Base-by-base conservation (phyloP, 106 monocot genomes). In the Amphibolis antarctica region DNA sequence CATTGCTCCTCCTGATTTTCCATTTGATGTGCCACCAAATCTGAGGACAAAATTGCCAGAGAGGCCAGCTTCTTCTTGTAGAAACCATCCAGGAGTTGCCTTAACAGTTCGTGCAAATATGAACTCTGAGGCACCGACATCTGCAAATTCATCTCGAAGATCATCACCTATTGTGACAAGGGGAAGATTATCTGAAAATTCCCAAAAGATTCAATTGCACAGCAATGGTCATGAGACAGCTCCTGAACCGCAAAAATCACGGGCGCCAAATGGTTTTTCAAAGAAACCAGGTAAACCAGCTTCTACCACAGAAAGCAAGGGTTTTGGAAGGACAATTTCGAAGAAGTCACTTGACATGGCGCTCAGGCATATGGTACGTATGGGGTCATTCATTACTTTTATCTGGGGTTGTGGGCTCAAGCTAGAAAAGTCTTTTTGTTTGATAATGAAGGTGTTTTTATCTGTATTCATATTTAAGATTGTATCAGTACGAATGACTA, bases 291-390 rank as follows among this genome's bases (percentile, higher is more conserved):
- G 58, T 13, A 82, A 74, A 54, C 59, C 64, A 42, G 66, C 44
- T 42, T 44, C 78, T 28, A 51, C 83, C 19, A 53, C 84, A 24
- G 96, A 86, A 58, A 81, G 80, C 55, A 78, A 66, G 45, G 93
- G 93, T 54, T 98, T 98, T 61, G 98, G 98, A 24, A 80, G 91
- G 66, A 88, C 72, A 9, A 85, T 99, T 12, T 99, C 98, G 4
- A 99, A 92, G 79, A 91, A 79, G 55, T 99, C 98, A 2, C 74
- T 92, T 44, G 98, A 99, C 75, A 85, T 99, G 91, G 98, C 98
- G 31, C 76, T 91, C 21, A 75, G 72, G 72, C 91, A 99, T 70
- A 91, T 99, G 98, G 98, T 92, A 98, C 36, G 57, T 21, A 64
- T 42, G 5, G n/a, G n/a, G 24, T 52, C n/a, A 27, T 36, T 4